Evolutionary conservation across 1,284 basidiomycete species (phyloP).

Genomic region (Cutaneotrichosporon cutaneum): DNA sequence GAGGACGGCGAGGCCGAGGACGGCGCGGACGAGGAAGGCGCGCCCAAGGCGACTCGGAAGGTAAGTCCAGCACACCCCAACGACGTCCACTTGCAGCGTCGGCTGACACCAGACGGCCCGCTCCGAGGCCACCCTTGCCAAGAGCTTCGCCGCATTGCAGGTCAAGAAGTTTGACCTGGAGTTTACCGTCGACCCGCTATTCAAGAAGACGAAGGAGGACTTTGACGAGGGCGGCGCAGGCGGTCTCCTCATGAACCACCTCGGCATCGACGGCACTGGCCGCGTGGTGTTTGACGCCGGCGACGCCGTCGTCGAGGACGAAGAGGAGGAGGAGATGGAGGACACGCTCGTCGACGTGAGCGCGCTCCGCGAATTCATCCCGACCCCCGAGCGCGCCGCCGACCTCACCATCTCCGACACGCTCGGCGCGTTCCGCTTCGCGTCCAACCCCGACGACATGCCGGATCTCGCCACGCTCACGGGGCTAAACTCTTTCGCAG

Average conservation of each 20-base stretch:
- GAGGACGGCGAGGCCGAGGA: slow-evolving; percentile 54
- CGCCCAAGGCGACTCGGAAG: slow-evolving; percentile 40
- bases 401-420: slow-evolving; percentile 75
- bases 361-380: slow-evolving; percentile 68
- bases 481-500: slow-evolving; percentile 31
- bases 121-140: slow-evolving; percentile 78
- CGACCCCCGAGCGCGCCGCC: slow-evolving; percentile 64
- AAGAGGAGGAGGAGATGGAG: slow-evolving; percentile 63
- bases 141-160: slow-evolving; percentile 73
- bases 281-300: slow-evolving; percentile 95
- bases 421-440: slow-evolving; percentile 75
- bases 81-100: too few species aligned
- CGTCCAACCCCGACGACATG: slow-evolving; percentile 58
- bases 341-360: slow-evolving; percentile 56
- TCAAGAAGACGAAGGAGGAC: slow-evolving; percentile 96
- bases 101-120: slow-evolving; percentile 59
- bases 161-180: slow-evolving; percentile 93
- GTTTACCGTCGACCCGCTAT: slow-evolving; percentile 93
- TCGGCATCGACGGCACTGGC: slow-evolving; percentile 78
- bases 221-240: slow-evolving; percentile 98
- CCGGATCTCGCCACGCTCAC: slow-evolving; percentile 54
- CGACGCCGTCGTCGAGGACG: slow-evolving; percentile 72
- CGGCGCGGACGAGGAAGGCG: slow-evolving; percentile 52
- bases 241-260: slow-evolving; percentile 89
- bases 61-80: slow-evolving; percentile 25